Evolutionary conservation across 2,329 filamentous ascomycete genomes (phyloP).

Genomic region (Fusarium sp.): DNA sequence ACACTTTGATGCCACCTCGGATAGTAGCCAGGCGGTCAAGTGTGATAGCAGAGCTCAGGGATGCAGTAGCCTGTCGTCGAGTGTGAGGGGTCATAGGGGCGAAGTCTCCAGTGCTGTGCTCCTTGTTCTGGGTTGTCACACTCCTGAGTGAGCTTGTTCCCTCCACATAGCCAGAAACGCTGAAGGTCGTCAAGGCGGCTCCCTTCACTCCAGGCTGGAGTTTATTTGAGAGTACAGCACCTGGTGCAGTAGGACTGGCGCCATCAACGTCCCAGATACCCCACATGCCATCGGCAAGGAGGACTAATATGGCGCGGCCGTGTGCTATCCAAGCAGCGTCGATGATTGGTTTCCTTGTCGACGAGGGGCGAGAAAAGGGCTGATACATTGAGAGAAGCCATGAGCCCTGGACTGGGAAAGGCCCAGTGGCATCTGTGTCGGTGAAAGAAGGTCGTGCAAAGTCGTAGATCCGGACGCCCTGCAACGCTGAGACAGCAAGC

Average conservation of each 20-base stretch:
- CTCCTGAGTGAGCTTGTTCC: slow-evolving; percentile 67
- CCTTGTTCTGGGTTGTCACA: slow-evolving; percentile 51
- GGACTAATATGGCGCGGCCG: slow-evolving; percentile 68
- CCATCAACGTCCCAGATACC: slow-evolving; percentile 76
- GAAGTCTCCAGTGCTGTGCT: slow-evolving; percentile 62
- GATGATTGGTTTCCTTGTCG: slow-evolving; percentile 68
- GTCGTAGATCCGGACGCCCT: slow-evolving; percentile 72
- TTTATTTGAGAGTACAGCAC: slow-evolving; percentile 61
- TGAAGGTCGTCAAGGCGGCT: slow-evolving; percentile 69
- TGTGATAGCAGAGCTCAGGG: slow-evolving; percentile 56
- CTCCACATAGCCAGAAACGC: slow-evolving; percentile 69
- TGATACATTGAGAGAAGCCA: slow-evolving; percentile 74
- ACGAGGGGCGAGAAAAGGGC: slow-evolving; percentile 62
- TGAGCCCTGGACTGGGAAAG: slow-evolving; percentile 68
- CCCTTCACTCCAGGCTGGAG: slow-evolving; percentile 65
- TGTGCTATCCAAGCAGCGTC: slow-evolving; percentile 72
- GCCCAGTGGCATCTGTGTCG: slow-evolving; percentile 63
- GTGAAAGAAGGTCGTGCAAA: slow-evolving; percentile 64
- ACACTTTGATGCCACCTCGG: slow-evolving; percentile 64
- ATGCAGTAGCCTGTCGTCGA: slow-evolving; percentile 63
- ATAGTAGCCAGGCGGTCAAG: slow-evolving; percentile 65
- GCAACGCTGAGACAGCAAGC: slow-evolving; percentile 65
- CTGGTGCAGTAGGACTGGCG: slow-evolving; percentile 58
- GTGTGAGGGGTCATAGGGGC: slow-evolving; percentile 74
- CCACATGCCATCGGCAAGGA: slow-evolving; percentile 74